phyloP scores from a whole-genome alignment of 2,329 filamentous ascomycete genomes.

The Trichophyton benhamiae region DNA sequence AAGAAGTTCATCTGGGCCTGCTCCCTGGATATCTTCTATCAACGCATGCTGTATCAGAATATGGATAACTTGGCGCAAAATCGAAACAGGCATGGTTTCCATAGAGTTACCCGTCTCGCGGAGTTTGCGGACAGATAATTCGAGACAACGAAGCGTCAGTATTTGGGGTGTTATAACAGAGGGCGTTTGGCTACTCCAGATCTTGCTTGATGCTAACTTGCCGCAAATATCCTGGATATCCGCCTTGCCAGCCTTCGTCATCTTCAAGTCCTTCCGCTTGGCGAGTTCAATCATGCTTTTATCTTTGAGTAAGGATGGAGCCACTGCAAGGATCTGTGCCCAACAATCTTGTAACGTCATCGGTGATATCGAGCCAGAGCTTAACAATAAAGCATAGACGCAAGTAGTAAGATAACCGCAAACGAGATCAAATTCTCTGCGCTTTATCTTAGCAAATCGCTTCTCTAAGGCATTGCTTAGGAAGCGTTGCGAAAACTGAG shows the following conservation, averaged over 20 bases:
- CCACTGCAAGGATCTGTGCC: conserved; percentile 22
- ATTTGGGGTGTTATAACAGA: conserved; percentile 22
- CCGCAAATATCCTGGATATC: conserved; percentile 20
- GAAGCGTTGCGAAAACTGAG: conserved; percentile 41
- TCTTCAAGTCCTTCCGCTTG: conserved; percentile 15
- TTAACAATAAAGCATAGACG: conserved; percentile 23
- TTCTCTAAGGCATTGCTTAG: conserved; percentile 61
- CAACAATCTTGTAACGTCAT: conserved; percentile 21
- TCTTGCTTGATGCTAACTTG: conserved; percentile 17
- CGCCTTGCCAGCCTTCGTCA: conserved; percentile 23
- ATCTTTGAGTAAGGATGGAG: conserved; percentile 20
- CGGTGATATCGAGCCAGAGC: conserved; percentile 20
- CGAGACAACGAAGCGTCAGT: conserved; percentile 25
- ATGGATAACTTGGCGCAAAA: conserved; percentile 22
- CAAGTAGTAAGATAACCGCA: conserved; percentile 23
- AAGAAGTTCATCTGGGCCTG: conserved; percentile 14
- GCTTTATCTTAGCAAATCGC: conserved; percentile 52
- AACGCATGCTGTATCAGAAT: conserved; percentile 19
- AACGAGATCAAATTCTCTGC: conserved; percentile 44
- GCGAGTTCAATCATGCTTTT: conserved; percentile 20
- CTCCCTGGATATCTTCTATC: conserved; percentile 7
- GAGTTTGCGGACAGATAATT: conserved; percentile 21
- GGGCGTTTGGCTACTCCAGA: conserved; percentile 16
- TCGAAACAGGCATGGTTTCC: conserved; percentile 17
- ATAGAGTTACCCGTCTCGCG: conserved; percentile 22